A percentile compares a stretch with the other conserved stretches of the same genome.
phyloP scores from a whole-genome alignment of 106 monocot species.

The Xerophyta viscosa region DNA sequence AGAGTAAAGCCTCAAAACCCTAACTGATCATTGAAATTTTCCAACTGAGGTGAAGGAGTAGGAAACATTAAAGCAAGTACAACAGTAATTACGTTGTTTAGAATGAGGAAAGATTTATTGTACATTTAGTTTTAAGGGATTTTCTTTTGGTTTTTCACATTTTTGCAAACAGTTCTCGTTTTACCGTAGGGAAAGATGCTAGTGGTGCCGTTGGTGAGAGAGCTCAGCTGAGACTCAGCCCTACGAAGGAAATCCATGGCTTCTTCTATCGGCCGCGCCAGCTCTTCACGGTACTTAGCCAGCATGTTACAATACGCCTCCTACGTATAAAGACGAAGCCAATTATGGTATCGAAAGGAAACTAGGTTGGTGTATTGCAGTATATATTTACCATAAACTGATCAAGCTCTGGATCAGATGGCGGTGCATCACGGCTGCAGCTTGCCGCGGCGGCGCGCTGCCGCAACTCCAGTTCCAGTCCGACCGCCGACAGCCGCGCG shows the following conservation, averaged over 20 bases:
- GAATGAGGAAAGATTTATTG: too few species aligned
- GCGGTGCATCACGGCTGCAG: conserved; percentile 17
- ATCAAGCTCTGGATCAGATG: conserved; percentile 80
- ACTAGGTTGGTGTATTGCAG: background rate
- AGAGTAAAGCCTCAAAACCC: too few species aligned
- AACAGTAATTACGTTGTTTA: too few species aligned
- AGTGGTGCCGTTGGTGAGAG: conserved; percentile 37
- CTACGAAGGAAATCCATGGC: conserved; percentile 65
- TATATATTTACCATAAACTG: conserved; percentile 72
- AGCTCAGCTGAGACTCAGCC: conserved; percentile 54
- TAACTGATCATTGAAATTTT: too few species aligned
- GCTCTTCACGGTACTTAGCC: conserved; percentile 64
- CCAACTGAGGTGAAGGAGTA: too few species aligned
- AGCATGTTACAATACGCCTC: conserved; percentile 72
- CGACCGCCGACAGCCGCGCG: conserved; percentile 38
- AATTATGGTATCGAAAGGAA: background rate
- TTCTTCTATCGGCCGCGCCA: conserved; percentile 59
- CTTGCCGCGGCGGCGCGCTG: conserved; percentile 12
- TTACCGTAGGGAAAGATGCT: conserved; percentile 46
- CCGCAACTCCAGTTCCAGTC: conserved; percentile 34
- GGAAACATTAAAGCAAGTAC: too few species aligned
- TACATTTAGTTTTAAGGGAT: too few species aligned
- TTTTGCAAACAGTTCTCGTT: too few species aligned
- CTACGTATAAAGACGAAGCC: conserved; percentile 4
- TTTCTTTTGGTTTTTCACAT: too few species aligned